Evolutionary conservation across 2,329 filamentous ascomycete species (phyloP), one percentile per base, ranked within the genome.

Genomic region (Botryotinia globosa): DNA sequence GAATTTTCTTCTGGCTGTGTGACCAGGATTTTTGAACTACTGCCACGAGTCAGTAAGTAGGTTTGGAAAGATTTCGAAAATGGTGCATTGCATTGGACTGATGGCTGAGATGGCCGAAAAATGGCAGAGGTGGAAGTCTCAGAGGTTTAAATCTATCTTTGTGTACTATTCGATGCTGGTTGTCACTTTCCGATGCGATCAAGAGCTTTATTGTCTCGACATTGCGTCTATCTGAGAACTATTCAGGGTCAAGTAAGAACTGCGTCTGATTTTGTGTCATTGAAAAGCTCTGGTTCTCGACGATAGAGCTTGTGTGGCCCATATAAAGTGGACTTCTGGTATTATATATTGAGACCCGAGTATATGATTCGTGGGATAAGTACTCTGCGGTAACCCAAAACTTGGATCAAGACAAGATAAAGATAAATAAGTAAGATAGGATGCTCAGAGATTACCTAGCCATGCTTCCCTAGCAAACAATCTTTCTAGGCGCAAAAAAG

Each of bases 11-110:
- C 10, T 25, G 8, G 1, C 37, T 9, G 8, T 37, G 37, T 37
- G 9, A 37, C 37, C 37, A 37, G 7, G 8, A 37, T 9, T 37
- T 9, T 37, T 9, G 37, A 1, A 10, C 1, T 37, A 37, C 37
- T 37, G 1, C 37, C 37, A 37, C 7, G 37, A 37, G 10, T 39
- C 9, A 10, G 20, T 48, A 20, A 22, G 44, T 22, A 2, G 4
- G 22, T 14, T 51, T 14, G 22, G 22, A 51, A 51, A 51, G 22
- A 14, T 51, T 1, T n/a, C 5, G 48, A 51, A 51, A 5, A 3
- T 51, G 3, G 22, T 51, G 10, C 0, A 10, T 25, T n/a, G 0
- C 6, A 5, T 2, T 25, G 3, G 3, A 51, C 45, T 10, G 22
- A n/a, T 51, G 22, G 9, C 45, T n/a, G 45, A 25, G 45, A 51